Base-by-base conservation (phyloP, 345 rosid genomes). In the Gossypium thurberi region DNA sequence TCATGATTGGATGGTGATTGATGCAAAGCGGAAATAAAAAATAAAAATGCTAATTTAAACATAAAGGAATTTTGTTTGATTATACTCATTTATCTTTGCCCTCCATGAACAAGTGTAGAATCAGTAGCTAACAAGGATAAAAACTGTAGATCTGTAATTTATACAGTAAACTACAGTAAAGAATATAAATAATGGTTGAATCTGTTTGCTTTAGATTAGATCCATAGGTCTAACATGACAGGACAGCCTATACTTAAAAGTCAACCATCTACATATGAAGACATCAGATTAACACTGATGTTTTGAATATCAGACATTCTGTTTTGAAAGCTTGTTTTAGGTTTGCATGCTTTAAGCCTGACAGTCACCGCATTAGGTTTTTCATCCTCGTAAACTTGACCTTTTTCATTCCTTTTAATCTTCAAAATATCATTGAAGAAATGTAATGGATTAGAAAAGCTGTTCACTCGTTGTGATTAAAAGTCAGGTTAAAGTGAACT, bases 1-100 rank as follows among this genome's bases (percentile, higher is more conserved):
- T 53, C 71, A 69, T 70, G 69, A 76, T 75, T 78, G 23, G 46
- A 53, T 26, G 50, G 70, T 69, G 61, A 75, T 78, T 64, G 75
- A 76, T 74, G 15, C 25, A 47, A 33, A 33, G 40, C 7, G 6
- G 40, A 33, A 4, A 33, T 33, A 33, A 28, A 28, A 28, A 28
- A 28, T 33, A 33, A 33, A 5, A 33, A 33, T 33, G 40, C 4
- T 33, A 5, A 33, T 33, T 33, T 33, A 33, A 33, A 33, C 40
- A 33, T 33, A 33, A 5, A 5, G 40, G 40, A 33, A 33, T 33
- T 33, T 33, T 33, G 40, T 33, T 33, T 33, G 40, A 4, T 33
- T 33, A 33, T 33, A 33, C 40, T 33, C 40, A 33, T 33, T 33
- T 33, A 23, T 10, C 14, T 20, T 55, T 58, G 62, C 5, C 53